Base-by-base conservation (phyloP, 768 basidiomycete genomes). In the Pholiota molesta region DNA sequence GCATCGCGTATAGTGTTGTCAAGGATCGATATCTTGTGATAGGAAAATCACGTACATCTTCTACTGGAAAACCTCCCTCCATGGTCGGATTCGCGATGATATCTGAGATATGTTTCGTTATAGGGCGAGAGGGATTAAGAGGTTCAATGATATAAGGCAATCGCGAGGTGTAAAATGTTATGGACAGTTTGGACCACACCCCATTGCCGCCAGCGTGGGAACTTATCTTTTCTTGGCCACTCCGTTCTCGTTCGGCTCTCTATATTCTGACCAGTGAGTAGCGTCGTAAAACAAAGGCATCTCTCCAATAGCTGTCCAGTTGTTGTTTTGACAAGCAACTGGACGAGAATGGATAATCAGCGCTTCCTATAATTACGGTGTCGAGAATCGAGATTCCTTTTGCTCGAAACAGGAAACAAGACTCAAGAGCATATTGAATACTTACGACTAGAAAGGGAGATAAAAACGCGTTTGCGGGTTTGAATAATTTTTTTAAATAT, bases 61-160 rank as follows among this genome's bases (percentile, higher is more conserved):
- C 91, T 68, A 78, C 71, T 31, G 79, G 80, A 77, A 88, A 84
- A 71, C 81, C 83, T 66, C 84, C 75, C 73, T 91, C 89, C 90
- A 91, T 91, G 69, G 71, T 80, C 64, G 47, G 66, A 65, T 52
- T 64, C 62, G 28, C 52, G 33, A 33, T 11, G 23, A 13, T 53
- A 58, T 31, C 17, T 52, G 55, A 28, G 45, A 51, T 60, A 52
- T 60, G 40, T 31, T 31, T 59, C 28, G 56, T 47, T 45, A 57
- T 19, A 57, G 28, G 54, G 58, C 19, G 40, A 42, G 37, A 23
- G 47, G 47, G 60, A 52, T 62, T 61, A 54, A 52, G 39, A 35
- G 42, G 52, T 35, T 49, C 21, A 57, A 31, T 55, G 59, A 59
- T 58, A 33, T 57, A 63, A 53, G 39, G 47, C 44, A 57, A 62